These are phyloP conservation scores for Pyrenochaeta sp. DNA, from an alignment of 2,329 filamentous ascomycete species.

Conservation along the genomic window DNA sequence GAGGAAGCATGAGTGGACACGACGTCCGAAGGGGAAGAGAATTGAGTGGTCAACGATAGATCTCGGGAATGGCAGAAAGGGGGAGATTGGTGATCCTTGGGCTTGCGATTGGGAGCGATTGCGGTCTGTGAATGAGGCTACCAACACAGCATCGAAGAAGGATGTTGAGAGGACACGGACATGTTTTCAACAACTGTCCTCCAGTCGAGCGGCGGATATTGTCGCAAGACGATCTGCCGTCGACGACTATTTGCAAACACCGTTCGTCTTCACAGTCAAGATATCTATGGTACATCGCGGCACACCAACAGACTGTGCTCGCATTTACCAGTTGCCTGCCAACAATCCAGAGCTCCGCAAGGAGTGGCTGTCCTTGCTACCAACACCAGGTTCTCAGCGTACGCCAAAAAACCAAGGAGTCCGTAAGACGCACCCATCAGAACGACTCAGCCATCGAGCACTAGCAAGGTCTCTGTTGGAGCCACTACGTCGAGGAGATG, in stretches of 20 bases:
- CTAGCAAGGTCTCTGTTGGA: conserved; percentile 39
- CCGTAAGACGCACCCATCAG: conserved; percentile 23
- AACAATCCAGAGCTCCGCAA: conserved; percentile 62
- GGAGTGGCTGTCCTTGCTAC: conserved; percentile 73
- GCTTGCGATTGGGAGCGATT: conserved; percentile 82
- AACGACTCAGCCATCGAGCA: conserved; percentile 23
- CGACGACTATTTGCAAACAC: conserved; percentile 8
- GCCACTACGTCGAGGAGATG: conserved; percentile 8
- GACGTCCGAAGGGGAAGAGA: conserved; percentile 81
- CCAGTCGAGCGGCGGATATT: conserved; percentile 37
- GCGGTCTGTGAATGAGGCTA: conserved; percentile 46
- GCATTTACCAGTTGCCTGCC: conserved; percentile 85
- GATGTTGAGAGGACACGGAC: conserved; percentile 19
- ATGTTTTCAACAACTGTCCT: conserved; percentile 30
- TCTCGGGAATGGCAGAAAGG: conserved; percentile 75
- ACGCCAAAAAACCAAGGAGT: conserved; percentile 20
- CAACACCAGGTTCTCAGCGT: conserved; percentile 34
- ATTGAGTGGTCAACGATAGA: conserved; percentile 77
- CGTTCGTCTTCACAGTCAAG: conserved; percentile 65
- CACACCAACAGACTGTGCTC: conserved; percentile 72
- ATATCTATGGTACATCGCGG: conserved; percentile 75
- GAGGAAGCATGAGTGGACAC: conserved; percentile 72
- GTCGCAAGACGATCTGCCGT: conserved; percentile 7
- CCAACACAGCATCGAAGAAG: conserved; percentile 6
- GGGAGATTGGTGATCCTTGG: conserved; percentile 83